Base-by-base conservation (phyloP, 306 rosid genomes). In the Pyrus pyrifolia region DNA sequence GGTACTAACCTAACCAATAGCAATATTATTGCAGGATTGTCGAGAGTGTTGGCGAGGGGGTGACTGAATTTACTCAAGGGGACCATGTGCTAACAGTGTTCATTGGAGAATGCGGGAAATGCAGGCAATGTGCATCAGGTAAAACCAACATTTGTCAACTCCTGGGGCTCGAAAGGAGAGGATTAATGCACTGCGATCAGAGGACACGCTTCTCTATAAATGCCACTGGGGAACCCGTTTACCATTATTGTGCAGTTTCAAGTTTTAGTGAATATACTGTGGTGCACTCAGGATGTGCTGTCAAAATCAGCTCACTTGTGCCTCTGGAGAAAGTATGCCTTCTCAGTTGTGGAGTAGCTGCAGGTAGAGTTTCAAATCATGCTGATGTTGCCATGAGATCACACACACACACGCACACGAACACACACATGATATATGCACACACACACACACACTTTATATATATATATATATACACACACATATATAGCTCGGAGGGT, bases 251-350 rank as follows among this genome's bases (percentile, higher is more conserved):
- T 80, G 98, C 91, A 3, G 97, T 95, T 80, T 95, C 98, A 70
- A 95, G 98, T 86, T 95, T 95, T 87, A 92, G 97, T 53, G 96
- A 92, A 75, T 95, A 95, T 40, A 90, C 89, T 21, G 97, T 89
- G 38, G 96, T 95, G 78, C 96, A 95, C 85, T 89, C 96, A 13
- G 99, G 99, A 73, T 95, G 99, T 88, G 97, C 97, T 19, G 99
- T 95, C 76, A 92, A 88, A 87, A 75, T 95, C 81, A 83, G 82
- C 83, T 81, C 87, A 0, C 68, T 58, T 67, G 92, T 71, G 29
- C 97, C 99, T 85, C 93, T 95, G 33, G 96, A 89, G 72, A 92
- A 88, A 81, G 85, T 92, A 52, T 95, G 99, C 86, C 90, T 95
- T 78, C 83, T 95, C 67, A 95, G 97, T 75, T 90, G 99, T 74